A percentile compares a stretch with the other conserved stretches of the same genome.
Evolutionary conservation across 1,284 basidiomycete species (phyloP).

Genomic region (Moesziomyces globuligerus): DNA sequence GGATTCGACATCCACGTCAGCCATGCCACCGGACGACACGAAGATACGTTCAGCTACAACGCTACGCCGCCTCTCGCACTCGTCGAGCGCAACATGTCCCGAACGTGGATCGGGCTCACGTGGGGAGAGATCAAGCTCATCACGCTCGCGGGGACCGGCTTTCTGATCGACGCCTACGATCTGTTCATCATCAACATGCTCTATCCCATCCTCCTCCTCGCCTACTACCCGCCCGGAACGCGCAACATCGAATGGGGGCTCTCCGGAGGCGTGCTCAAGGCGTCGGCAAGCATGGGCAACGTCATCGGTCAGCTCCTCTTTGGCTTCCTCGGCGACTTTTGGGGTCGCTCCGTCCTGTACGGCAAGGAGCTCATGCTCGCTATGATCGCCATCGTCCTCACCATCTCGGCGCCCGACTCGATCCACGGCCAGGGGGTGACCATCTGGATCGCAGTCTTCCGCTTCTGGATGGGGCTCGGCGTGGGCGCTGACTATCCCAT

Average conservation of each 20-base stretch:
- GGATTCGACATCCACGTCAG: too few relatives aligned
- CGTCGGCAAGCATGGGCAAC: slow-evolving; percentile 54
- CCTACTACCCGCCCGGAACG: slow-evolving; percentile 34
- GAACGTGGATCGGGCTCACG: slow-evolving; percentile 32
- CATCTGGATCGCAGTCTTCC: slow-evolving; percentile 43
- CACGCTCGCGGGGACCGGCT: slow-evolving; percentile 46
- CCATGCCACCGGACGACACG: not conserved
- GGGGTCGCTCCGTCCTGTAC: slow-evolving; percentile 52
- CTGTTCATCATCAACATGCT: slow-evolving; percentile 57
- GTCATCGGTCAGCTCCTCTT: slow-evolving; percentile 50
- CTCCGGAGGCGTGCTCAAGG: slow-evolving; percentile 51
- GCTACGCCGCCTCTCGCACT: slow-evolving; percentile 33
- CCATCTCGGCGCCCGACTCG: slow-evolving; percentile 49
- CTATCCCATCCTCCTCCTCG: slow-evolving; percentile 39
- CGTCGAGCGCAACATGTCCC: slow-evolving; percentile 36
- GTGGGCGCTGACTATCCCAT: slow-evolving; percentile 86
- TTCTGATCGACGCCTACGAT: slow-evolving; percentile 51
- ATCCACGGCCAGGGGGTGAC: slow-evolving; percentile 44
- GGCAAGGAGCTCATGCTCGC: slow-evolving; percentile 55
- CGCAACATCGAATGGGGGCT: slow-evolving; percentile 48
- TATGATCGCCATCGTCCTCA: slow-evolving; percentile 49
- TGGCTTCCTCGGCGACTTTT: slow-evolving; percentile 47
- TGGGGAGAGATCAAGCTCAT: slow-evolving; percentile 55
- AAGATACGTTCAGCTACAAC: slow-evolving; percentile 17
- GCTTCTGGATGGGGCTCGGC: slow-evolving; percentile 50